These are phyloP conservation scores for Pythium coloratum DNA, from an alignment of 352 stramenopile genomes.

Conservation along the genomic window DNA sequence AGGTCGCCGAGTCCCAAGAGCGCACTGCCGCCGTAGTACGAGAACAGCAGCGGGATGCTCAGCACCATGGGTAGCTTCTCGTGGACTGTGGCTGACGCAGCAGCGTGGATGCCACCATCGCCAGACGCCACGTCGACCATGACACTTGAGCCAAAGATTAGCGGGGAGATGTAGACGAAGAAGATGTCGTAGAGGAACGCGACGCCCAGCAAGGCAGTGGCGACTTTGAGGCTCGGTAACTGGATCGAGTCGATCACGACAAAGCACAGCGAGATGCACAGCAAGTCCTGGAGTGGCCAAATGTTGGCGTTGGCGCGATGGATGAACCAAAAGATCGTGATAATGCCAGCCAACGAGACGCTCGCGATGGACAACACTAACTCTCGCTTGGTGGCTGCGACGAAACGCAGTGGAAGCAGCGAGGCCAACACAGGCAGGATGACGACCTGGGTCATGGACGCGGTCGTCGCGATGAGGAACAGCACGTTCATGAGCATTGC, in stretches of 20 bases:
- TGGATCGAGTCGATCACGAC: conserved; percentile 88
- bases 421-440: conserved; percentile 38
- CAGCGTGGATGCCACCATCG: conserved; percentile 18
- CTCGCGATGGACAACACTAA: conserved; percentile 16
- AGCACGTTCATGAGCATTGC: conserved; percentile 53
- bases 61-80: conserved; percentile 60
- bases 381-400: not conserved
- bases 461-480: conserved; percentile 51
- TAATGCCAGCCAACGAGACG: conserved; percentile 17
- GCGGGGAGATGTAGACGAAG: conserved; percentile 92
- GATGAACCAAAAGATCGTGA: conserved; percentile 59
- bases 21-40: conserved; percentile 83
- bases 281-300: conserved; percentile 89
- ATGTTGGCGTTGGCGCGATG: conserved; percentile 54
- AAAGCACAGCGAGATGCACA: conserved; percentile 88
- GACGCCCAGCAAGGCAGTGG: conserved; percentile 74
- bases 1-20: conserved; percentile 95
- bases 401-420: conserved; percentile 5
- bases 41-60: conserved; percentile 89
- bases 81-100: conserved; percentile 21
- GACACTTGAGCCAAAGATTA: conserved; percentile 79
- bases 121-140: conserved; percentile 92
- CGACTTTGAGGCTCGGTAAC: conserved; percentile 73
- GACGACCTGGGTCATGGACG: conserved; percentile 48
- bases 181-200: conserved; percentile 95